Conservation (phyloP, 2,329 filamentous ascomycete genomes). For the Bimuria novae-zelandiae region DNA sequence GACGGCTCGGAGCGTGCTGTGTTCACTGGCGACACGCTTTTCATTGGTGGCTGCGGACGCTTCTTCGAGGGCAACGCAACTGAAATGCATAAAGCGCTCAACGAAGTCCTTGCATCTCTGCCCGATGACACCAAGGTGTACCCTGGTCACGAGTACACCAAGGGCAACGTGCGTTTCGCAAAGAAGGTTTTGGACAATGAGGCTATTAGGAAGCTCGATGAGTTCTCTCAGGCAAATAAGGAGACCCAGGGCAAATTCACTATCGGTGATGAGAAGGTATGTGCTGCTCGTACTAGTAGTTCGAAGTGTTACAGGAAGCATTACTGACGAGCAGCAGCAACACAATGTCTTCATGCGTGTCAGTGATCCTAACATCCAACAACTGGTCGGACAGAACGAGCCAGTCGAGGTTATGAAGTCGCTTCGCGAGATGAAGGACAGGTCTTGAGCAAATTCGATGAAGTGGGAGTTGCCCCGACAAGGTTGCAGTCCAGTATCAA, state of each 20-base stretch:
- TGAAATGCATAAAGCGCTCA: conserved; percentile 89
- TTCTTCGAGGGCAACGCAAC: conserved; percentile 92
- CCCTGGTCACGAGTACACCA: conserved; percentile 98
- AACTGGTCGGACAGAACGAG: conserved; percentile 78
- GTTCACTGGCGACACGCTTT: conserved; percentile 95
- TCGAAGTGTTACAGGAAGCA: too few species aligned
- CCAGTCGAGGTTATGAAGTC: conserved; percentile 83
- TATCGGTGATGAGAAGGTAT: conserved; percentile 95
- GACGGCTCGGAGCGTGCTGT: conserved; percentile 78
- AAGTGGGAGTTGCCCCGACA: not conserved
- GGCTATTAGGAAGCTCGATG: conserved; percentile 72
- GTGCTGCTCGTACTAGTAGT: too few species aligned
- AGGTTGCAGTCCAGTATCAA: not conserved
- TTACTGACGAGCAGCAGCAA: conserved; percentile 55
- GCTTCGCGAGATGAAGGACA: conserved; percentile 88
- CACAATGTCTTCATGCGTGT: conserved; percentile 98
- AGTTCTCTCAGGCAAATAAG: conserved; percentile 77
- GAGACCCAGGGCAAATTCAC: conserved; percentile 96
- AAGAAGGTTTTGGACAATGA: conserved; percentile 75
- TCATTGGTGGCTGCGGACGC: conserved; percentile 90
- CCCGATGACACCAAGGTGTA: conserved; percentile 93
- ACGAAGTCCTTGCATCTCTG: conserved; percentile 77
- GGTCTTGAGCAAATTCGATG: conserved; percentile 22
- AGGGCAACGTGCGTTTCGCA: conserved; percentile 88
- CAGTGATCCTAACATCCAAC: conserved; percentile 82